Evolutionary conservation across 2,329 filamentous ascomycete genomes (phyloP).

Genomic region (Pseudogymnoascus sp.): DNA sequence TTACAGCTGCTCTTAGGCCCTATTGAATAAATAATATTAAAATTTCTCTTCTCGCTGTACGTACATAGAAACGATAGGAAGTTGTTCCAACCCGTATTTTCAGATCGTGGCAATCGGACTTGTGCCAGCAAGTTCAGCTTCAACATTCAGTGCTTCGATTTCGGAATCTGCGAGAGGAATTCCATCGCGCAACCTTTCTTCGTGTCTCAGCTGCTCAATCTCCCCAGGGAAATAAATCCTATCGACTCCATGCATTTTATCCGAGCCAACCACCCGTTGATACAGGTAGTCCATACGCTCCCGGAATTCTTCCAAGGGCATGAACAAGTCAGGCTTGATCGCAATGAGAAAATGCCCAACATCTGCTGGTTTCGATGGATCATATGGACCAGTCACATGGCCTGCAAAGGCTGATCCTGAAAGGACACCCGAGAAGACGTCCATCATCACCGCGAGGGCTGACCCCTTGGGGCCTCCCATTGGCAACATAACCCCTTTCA

Average conservation of each 20-base stretch:
- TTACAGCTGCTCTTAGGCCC: not conserved
- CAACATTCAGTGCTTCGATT: constrained; percentile 48
- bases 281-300: constrained; percentile 53
- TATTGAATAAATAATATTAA: not conserved
- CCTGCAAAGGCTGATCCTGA: constrained; percentile 55
- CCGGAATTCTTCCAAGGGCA: constrained; percentile 63
- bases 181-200: constrained; percentile 45
- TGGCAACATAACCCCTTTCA: constrained; percentile 28
- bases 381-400: constrained; percentile 50
- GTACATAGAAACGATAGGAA: not conserved
- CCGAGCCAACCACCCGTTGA: constrained; percentile 45
- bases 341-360: constrained; percentile 67
- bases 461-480: constrained; percentile 58
- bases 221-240: constrained; percentile 58
- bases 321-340: constrained; percentile 70
- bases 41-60: not conserved
- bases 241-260: constrained; percentile 50
- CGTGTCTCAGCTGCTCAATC: constrained; percentile 50
- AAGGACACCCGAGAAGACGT: constrained; percentile 53
- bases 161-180: constrained; percentile 54
- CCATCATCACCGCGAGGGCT: constrained; percentile 55
- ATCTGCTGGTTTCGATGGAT: constrained; percentile 51
- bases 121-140: constrained; percentile 41
- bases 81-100: not conserved
- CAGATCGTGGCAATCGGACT: not conserved